A percentile compares a stretch with the other conserved stretches of the same genome.
phyloP scores from a whole-genome alignment of 352 stramenopile genomes.

The Phytophthora tentaculata region DNA sequence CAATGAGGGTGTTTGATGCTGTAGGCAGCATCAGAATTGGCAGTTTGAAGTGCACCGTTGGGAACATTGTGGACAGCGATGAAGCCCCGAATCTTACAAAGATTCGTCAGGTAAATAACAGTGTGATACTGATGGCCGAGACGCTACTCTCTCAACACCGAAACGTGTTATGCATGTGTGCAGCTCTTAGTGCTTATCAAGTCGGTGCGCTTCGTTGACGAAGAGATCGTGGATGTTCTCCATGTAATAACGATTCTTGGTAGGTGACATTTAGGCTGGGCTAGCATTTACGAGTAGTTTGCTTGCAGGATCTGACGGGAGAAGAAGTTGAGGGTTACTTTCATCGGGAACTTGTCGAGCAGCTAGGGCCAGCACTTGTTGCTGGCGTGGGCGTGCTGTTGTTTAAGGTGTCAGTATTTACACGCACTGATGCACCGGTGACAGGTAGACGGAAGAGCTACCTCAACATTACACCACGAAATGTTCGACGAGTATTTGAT shows the following conservation, averaged over 20 bases:
- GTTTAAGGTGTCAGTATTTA: slow-evolving; percentile 74
- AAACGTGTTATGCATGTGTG: not conserved
- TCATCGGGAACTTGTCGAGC: slow-evolving; percentile 79
- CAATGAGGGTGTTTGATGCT: slow-evolving; percentile 1
- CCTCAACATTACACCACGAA: slow-evolving; percentile 75
- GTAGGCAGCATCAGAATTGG: slow-evolving; percentile 74
- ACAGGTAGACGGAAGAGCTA: slow-evolving; percentile 61
- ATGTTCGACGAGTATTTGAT: slow-evolving; percentile 65
- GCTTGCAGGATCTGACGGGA: slow-evolving; percentile 70
- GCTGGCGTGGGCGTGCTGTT: slow-evolving; percentile 62
- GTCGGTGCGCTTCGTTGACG: slow-evolving; percentile 81
- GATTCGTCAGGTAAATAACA: slow-evolving; percentile 50
- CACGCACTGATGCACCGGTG: slow-evolving; percentile 54
- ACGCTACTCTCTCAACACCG: not conserved
- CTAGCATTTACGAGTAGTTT: not conserved
- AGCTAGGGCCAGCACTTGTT: slow-evolving; percentile 61
- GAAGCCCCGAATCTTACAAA: slow-evolving; percentile 62
- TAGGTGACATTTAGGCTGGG: not conserved
- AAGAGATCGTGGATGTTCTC: slow-evolving; percentile 81
- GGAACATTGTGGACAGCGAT: slow-evolving; percentile 67
- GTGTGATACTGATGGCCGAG: not conserved
- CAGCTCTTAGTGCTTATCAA: slow-evolving; percentile 81
- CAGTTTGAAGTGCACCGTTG: slow-evolving; percentile 62
- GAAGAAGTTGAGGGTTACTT: slow-evolving; percentile 86
- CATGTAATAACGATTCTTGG: slow-evolving; percentile 48